phyloP scores from a whole-genome alignment of 2,329 filamentous ascomycete genomes.

The Aspergillus luchuensis region DNA sequence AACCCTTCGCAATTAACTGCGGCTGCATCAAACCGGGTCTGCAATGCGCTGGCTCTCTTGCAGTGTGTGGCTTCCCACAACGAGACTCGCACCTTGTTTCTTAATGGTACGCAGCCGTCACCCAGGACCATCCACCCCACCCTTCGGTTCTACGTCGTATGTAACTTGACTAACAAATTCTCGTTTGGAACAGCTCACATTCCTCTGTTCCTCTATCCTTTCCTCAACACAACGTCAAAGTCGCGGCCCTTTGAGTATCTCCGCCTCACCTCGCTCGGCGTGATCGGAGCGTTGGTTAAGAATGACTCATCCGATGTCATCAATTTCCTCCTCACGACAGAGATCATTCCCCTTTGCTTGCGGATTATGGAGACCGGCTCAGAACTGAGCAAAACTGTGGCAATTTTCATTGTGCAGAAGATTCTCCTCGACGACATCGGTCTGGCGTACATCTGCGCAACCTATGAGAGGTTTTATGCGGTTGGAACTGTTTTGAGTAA shows the following conservation, averaged over 20 bases:
- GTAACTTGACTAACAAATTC: constrained; percentile 10
- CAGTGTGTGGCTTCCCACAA: constrained; percentile 98
- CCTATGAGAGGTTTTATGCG: constrained; percentile 97
- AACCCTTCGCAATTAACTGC: constrained; percentile 97
- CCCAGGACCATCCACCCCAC: background rate
- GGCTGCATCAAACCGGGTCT: constrained; percentile 95
- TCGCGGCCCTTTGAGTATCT: constrained; percentile 97
- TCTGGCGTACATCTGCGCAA: constrained; percentile 96
- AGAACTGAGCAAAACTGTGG: constrained; percentile 96
- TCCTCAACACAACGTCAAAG: constrained; percentile 98
- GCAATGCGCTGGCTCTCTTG: constrained; percentile 91
- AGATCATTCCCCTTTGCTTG: constrained; percentile 96
- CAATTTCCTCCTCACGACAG: constrained; percentile 96
- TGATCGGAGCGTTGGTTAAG: constrained; percentile 96
- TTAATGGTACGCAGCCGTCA: constrained; percentile 69
- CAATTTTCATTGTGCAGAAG: constrained; percentile 99
- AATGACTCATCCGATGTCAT: constrained; percentile 98
- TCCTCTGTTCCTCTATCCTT: constrained; percentile 94
- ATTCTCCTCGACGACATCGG: constrained; percentile 96
- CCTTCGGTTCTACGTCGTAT: background rate
- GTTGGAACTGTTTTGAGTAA: constrained; percentile 97
- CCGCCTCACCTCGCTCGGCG: constrained; percentile 89
- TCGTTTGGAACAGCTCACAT: constrained; percentile 73
- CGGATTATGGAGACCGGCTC: constrained; percentile 99
- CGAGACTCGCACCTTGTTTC: constrained; percentile 88